Conservation (phyloP, 306 rosid genomes). For the Medicago truncatula region DNA sequence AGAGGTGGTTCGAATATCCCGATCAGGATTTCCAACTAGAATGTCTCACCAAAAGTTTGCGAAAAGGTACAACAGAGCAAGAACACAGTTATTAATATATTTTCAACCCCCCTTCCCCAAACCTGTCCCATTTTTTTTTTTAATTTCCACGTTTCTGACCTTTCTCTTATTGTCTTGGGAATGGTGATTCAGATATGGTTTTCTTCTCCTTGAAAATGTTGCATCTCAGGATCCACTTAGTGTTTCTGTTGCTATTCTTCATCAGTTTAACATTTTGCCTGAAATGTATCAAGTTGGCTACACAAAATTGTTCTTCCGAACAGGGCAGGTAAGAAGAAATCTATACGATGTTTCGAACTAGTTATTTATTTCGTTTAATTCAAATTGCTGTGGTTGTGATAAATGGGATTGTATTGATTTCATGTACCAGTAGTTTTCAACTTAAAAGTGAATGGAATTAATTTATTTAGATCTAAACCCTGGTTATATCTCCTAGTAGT, state of each 20-base stretch:
- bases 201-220: constrained; percentile 84
- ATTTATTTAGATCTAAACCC: too few relatives aligned
- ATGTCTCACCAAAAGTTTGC: constrained; percentile 97
- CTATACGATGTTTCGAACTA: constrained; percentile 21
- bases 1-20: constrained; percentile 97
- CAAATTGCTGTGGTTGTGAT: constrained; percentile 26
- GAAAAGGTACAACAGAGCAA: constrained; percentile 64
- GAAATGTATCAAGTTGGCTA: constrained; percentile 99
- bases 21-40: constrained; percentile 98
- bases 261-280: constrained; percentile 92
- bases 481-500: too few relatives aligned
- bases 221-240: constrained; percentile 94
- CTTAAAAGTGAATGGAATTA: too few relatives aligned
- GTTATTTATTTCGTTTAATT: constrained; percentile 12
- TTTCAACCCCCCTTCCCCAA: not conserved
- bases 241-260: constrained; percentile 98
- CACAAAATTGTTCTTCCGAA: constrained; percentile 94
- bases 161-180: constrained; percentile 39
- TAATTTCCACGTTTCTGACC: constrained; percentile 32
- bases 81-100: constrained; percentile 22
- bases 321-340: constrained; percentile 83
- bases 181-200: constrained; percentile 81
- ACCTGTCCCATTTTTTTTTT: not conserved
- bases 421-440: constrained; percentile 8
- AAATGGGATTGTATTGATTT: not conserved